Percentiles rank a stretch among this genome's conserved stretches.
Evolutionary conservation across 202 grass and related monocot genomes (phyloP).

Genomic region (Cymbopogon flexuosus): DNA sequence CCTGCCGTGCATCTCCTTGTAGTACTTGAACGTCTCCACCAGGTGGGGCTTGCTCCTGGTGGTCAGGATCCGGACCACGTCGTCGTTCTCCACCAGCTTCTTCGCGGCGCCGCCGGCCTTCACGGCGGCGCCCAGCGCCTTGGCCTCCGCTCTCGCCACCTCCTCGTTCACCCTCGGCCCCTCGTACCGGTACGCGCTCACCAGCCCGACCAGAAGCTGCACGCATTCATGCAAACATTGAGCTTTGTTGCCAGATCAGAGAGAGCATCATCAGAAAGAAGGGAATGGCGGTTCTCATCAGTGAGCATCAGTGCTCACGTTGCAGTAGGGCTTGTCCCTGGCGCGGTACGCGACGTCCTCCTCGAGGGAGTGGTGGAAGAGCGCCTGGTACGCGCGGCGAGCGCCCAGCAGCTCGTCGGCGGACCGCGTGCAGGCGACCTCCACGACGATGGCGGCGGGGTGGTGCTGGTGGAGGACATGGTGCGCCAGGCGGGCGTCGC

Average conservation of each 20-base stretch:
- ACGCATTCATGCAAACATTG: neutral
- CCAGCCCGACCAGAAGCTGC: constrained; percentile 75
- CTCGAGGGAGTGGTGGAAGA: constrained; percentile 86
- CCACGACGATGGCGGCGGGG: constrained; percentile 51
- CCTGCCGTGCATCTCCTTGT: constrained; percentile 56
- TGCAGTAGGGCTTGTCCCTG: constrained; percentile 63
- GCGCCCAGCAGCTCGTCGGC: constrained; percentile 83
- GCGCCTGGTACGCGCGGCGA: constrained; percentile 69
- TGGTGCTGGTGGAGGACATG: constrained; percentile 66
- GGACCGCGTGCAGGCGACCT: constrained; percentile 72
- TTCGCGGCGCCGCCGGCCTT: constrained; percentile 35
- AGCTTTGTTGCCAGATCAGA: neutral
- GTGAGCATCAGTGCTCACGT: constrained; percentile 29
- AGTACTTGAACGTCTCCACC: constrained; percentile 55
- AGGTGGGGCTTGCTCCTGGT: constrained; percentile 86
- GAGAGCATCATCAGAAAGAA: neutral
- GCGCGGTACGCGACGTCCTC: constrained; percentile 79
- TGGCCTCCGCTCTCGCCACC: constrained; percentile 55
- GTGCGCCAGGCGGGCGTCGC: constrained; percentile 75
- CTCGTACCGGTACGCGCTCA: constrained; percentile 87
- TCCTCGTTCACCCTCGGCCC: constrained; percentile 56
- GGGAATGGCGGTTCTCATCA: too few relatives aligned
- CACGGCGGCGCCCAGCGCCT: constrained; percentile 51
- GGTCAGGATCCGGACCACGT: constrained; percentile 70
- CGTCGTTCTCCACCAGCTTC: constrained; percentile 51